These are phyloP conservation scores for Fusarium newnesense DNA, from an alignment of 2,329 filamentous ascomycete species.

Conservation along the genomic window DNA sequence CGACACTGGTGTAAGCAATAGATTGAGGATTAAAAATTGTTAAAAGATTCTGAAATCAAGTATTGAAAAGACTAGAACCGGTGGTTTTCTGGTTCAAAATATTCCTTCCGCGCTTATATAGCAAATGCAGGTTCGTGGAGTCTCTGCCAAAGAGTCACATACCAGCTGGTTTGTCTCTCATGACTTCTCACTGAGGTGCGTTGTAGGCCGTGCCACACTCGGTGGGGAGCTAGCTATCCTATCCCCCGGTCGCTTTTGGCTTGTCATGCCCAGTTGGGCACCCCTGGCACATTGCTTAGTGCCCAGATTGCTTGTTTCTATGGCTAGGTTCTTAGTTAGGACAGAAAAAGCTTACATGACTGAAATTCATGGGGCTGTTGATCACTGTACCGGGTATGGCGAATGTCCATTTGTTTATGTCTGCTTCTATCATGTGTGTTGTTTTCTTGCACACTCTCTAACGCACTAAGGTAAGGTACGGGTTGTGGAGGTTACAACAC, in stretches of 20 bases:
- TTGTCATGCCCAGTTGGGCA: background rate
- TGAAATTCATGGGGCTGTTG: background rate
- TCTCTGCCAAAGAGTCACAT: constrained; percentile 30
- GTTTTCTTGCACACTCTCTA: background rate
- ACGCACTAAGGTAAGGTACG: constrained; percentile 29
- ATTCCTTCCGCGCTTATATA: constrained; percentile 2
- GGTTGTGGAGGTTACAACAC: constrained; percentile 11
- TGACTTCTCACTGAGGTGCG: constrained; percentile 9
- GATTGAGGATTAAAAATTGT: constrained; percentile 2
- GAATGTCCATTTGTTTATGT: constrained; percentile 2
- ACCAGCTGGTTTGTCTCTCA: constrained; percentile 23
- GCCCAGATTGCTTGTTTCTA: constrained; percentile 8
- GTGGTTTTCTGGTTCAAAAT: background rate
- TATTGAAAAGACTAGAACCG: background rate
- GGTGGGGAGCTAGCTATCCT: background rate
- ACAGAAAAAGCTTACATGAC: constrained; percentile 13
- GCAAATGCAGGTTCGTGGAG: constrained; percentile 35
- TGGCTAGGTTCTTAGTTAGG: background rate
- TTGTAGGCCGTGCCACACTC: constrained; percentile 13
- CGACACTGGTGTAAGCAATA: constrained; percentile 20
- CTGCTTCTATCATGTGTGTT: background rate
- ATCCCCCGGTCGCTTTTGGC: constrained; percentile 18
- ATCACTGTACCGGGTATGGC: accelerated
- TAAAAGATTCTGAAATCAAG: background rate
- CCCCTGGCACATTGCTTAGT: constrained; percentile 3